Conservation (phyloP, 1,139 yeast species). For the Yamadazyma sp. region DNA sequence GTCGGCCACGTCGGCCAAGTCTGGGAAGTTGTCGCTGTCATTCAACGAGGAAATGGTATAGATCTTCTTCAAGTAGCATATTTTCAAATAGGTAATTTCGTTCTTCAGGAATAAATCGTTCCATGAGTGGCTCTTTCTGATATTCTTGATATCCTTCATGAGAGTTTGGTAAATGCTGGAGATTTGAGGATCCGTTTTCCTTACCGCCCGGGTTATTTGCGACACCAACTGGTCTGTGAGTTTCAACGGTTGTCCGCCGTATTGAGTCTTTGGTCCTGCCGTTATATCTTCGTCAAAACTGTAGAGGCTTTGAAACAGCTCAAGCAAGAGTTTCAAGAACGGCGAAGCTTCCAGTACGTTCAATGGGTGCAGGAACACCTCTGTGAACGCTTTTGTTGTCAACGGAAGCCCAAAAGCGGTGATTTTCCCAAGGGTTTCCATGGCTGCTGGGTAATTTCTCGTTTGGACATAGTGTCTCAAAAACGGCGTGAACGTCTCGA, state of each 20-base stretch:
- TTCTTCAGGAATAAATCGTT: conserved; percentile 20
- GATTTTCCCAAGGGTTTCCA: conserved; percentile 13
- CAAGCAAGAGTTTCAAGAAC: conserved; percentile 13
- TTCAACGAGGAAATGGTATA: conserved; percentile 1
- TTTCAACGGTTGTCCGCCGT: conserved; percentile 24
- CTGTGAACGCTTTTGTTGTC: conserved; percentile 26
- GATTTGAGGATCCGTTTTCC: conserved; percentile 1
- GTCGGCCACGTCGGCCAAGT: no score
- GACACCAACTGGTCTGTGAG: conserved; percentile 20
- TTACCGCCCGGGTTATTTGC: conserved; percentile 7
- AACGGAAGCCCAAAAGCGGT: conserved; percentile 22
- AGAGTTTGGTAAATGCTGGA: conserved; percentile 7
- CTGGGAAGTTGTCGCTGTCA: no score
- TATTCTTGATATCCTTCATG: conserved; percentile 5
- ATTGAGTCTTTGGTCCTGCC: conserved; percentile 1
- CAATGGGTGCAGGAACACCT: neutral
- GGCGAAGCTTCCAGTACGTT: neutral
- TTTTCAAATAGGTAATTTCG: conserved; percentile 20
- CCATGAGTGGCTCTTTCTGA: conserved; percentile 8
- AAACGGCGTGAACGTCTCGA: conserved; percentile 27
- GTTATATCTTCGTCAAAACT: conserved; percentile 21
- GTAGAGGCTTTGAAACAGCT: conserved; percentile 20
- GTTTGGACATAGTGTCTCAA: conserved; percentile 16
- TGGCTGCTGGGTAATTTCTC: neutral
- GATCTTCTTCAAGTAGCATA: conserved; percentile 1